phyloP scores from a whole-genome alignment of 2,329 filamentous ascomycete genomes.

The Microdochium trichocladiopsis region DNA sequence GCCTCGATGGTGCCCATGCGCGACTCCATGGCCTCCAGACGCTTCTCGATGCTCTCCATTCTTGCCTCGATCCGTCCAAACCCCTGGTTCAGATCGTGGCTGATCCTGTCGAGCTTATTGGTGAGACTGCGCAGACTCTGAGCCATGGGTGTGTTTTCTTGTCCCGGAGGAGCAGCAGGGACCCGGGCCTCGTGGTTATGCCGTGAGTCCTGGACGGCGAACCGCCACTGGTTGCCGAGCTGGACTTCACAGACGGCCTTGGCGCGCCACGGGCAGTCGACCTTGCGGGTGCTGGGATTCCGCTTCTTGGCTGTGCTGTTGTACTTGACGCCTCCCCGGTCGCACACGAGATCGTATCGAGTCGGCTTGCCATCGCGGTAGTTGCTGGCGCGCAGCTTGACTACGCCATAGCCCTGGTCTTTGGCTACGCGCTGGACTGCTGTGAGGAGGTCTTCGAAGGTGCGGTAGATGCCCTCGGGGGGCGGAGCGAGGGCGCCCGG shows the following conservation, averaged over 20 bases:
- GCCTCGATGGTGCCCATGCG: conserved; percentile 27
- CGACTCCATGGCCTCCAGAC: conserved; percentile 45
- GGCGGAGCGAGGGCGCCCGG: conserved; percentile 39
- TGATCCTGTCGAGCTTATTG: conserved; percentile 53
- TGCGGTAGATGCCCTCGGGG: conserved; percentile 52
- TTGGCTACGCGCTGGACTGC: conserved; percentile 54
- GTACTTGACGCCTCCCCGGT: conserved; percentile 58
- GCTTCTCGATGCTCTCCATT: conserved; percentile 45
- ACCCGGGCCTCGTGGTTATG: conserved; percentile 56
- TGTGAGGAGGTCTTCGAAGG: conserved; percentile 51
- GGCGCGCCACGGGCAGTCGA: conserved; percentile 56
- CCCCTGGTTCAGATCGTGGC: conserved; percentile 47
- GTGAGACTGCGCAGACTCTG: conserved; percentile 51
- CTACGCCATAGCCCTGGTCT: conserved; percentile 55
- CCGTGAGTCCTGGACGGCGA: conserved; percentile 50
- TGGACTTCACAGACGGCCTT: conserved; percentile 59
- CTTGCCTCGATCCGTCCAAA: conserved; percentile 42
- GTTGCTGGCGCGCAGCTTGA: conserved; percentile 56
- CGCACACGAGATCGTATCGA: conserved; percentile 56
- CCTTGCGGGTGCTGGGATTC: conserved; percentile 56
- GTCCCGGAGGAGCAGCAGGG: conserved; percentile 43
- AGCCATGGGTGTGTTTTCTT: conserved; percentile 50
- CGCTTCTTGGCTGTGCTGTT: conserved; percentile 59
- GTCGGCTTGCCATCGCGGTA: conserved; percentile 57
- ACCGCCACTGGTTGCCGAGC: conserved; percentile 57